Evolutionary conservation across 257 asterid species (phyloP), one percentile per base, ranked within the genome.

Genomic region (Solanum pinnatisectum): DNA sequence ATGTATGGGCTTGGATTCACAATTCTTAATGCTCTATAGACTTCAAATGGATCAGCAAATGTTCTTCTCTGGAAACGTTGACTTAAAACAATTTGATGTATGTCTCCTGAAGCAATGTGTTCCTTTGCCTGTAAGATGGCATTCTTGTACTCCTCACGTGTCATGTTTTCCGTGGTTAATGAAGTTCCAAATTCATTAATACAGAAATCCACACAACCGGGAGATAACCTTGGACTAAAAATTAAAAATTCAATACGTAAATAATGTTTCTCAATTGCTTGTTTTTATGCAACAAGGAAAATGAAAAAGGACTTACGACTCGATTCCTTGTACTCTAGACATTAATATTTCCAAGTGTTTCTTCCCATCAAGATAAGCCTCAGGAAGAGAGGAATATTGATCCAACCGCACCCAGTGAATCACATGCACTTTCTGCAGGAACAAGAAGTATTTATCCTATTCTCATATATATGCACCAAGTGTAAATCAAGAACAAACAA

Each of bases 1-100:
- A 97, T 97, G 85, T 94, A 94, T 77, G 99, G 98, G 91, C 99
- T 97, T 33, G 98, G 99, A 93, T 96, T 97, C 88, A 93, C 98
- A 87, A 94, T 91, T 92, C 98, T 94, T 88, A 97, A 77, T 89
- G 99, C 95, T 93, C 99, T 91, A 86, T 97, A 97, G 46, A 97
- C 91, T 92, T 97, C 98, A 87, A 95, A 97, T 5, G 99, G 99
- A 83, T 96, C 96, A 56, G 99, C 98, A 92, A 93, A 96, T 65
- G 98, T 97, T 91, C 98, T 91, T 88, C 92, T 92, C 86, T 96
- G 98, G 84, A 95, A 97, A 14, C 99, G 98, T 85, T 97, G 98
- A 86, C 99, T 97, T 59, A 95, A 89, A 88, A 96, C 98, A 37
- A 97, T 93, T 91, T 97, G 99, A 89, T 94, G 94, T 88, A 97